Base-by-base conservation (phyloP, 306 rosid genomes). In the Prunus persica region DNA sequence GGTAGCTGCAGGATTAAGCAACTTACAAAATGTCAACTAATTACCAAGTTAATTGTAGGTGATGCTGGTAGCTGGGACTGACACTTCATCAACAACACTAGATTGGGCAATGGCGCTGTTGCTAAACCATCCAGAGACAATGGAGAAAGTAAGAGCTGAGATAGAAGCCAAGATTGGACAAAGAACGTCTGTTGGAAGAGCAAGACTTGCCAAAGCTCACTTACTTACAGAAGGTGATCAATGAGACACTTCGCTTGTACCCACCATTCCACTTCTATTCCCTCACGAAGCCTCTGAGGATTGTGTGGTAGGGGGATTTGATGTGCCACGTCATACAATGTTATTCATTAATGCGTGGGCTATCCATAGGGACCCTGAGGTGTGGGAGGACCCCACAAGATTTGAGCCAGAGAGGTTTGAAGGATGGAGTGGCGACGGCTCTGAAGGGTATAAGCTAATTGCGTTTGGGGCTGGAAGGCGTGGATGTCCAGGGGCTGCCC, bases 321-420 rank as follows among this genome's bases (percentile, higher is more conserved):
- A 34, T 34, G 41, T 34, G 8, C 8, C 41, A 34, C 41, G 7
- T 34, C 41, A 34, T 6, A 34, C 41, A 6, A 34, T 34, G 41
- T 34, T 34, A 34, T 34, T 34, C 41, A 34, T 34, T 34, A 34
- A 34, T 34, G 41, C 41, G 41, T 34, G 41, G 41, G 41, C 2
- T 2, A 34, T 34, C 41, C 41, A 34, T 34, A 34, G 41, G 41
- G 41, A 34, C 41, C 41, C 41, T 34, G 8, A 34, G 41, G 41
- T 34, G 6, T 34, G 41, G 41, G 41, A 34, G 41, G 81, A 89
- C 2, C 85, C 89, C 2, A 65, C 13, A 8, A 34, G 28, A 28
- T 82, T 82, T 41, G 65, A 51, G 73, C 93, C 91, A 4, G 88
- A 84, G 63, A 87, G 93, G 65, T 85, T 86, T 67, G 56, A 66